Base-by-base conservation (phyloP, 2,329 filamentous ascomycete genomes). In the Fusarium algeriense region DNA sequence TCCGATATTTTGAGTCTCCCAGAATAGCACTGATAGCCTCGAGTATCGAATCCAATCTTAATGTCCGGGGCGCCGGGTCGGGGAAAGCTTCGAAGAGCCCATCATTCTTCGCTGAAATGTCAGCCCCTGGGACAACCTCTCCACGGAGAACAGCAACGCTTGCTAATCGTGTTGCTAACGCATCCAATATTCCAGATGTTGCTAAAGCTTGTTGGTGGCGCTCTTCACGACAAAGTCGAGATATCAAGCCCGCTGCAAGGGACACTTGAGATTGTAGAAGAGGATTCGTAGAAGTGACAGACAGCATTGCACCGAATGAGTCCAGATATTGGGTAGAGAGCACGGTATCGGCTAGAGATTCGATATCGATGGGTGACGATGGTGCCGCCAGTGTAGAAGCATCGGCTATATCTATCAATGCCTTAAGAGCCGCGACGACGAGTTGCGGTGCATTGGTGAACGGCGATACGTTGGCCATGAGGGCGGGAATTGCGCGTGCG, bases 21-120 rank as follows among this genome's bases (percentile, higher is more conserved):
- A 97, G 88, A 50, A 98, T 92, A 48, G 90, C 87, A 23, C 90
- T 87, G 54, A 97, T 88, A 0, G 95, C 93, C 68, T 94, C 91
- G 10, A 98, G 82, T 20, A 97, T 88, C 13, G 90, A 89, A 3
- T 90, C 86, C 41, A 97, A 81, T 65, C 87, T 88, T 30, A 88
- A 84, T 19, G 83, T 84, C 17, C 85, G 82, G 4, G 88, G 86
- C 11, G 92, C 89, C 28, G 91, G 85, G 6, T 85, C 81, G 5
- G 92, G 92, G 49, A 93, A 86, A 23, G 85, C 83, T 11, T 87
- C 85, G 56, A 85, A 80, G 37, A 90, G 77, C 11, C 87, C 87
- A 60, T 90, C 86, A 34, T 83, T 82, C n/a, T 83, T 81, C 34
- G 88, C 85, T 46, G 86, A 78, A 4, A 84, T 77, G 57, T 91